phyloP scores from a whole-genome alignment of 805 yeast species.

The Soucietia sequanensis region DNA sequence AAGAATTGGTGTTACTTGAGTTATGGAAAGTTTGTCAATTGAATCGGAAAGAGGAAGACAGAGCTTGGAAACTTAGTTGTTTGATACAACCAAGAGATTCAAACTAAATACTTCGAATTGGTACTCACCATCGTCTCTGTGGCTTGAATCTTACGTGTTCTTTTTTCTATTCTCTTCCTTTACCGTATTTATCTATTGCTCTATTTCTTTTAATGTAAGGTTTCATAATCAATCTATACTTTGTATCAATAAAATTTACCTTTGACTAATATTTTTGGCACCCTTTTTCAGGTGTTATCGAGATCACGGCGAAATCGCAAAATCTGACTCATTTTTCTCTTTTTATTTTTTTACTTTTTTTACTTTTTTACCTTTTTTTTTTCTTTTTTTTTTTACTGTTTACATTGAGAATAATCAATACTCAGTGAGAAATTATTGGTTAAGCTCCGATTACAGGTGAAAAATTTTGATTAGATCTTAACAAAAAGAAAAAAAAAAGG shows the following conservation, averaged over 20 bases:
- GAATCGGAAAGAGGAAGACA: conserved; percentile 58
- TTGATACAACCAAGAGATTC: conserved; percentile 51
- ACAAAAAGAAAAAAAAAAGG: not conserved
- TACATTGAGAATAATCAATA: conserved; percentile 3
- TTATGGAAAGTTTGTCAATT: conserved; percentile 68
- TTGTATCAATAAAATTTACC: too few species aligned
- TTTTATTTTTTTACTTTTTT: too few species aligned
- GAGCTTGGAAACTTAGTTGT: conserved; percentile 74
- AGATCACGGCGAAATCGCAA: not conserved
- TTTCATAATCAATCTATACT: too few species aligned
- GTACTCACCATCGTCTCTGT: too few species aligned
- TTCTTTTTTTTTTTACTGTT: not conserved
- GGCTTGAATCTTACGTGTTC: too few species aligned
- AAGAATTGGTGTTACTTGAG: conserved; percentile 63
- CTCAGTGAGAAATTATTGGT: conserved; percentile 4
- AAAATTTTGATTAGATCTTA: too few species aligned
- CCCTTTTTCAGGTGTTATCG: not conserved
- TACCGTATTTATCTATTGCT: too few species aligned
- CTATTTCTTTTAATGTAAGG: too few species aligned
- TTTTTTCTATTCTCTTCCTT: too few species aligned
- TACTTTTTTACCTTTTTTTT: too few species aligned
- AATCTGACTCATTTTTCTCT: conserved; percentile 2
- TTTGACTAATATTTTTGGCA: too few species aligned
- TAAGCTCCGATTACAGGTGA: not conserved
- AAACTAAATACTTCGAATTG: too few species aligned